These are phyloP conservation scores for Aspergillus affinis DNA, from an alignment of 495 filamentous ascomycete genomes.

Conservation along the genomic window DNA sequence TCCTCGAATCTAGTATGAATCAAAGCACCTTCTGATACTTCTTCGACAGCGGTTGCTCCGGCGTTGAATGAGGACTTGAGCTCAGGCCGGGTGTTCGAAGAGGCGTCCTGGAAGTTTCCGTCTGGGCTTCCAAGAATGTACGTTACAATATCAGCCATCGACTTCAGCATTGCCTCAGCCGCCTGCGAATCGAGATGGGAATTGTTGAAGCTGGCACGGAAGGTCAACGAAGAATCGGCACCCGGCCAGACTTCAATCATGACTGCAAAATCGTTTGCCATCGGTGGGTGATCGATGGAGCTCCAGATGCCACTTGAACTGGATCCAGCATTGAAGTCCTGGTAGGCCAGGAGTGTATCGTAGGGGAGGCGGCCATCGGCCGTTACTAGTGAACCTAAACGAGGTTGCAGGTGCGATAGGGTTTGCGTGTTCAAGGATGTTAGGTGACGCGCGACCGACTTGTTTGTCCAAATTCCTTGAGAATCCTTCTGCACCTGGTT, in stretches of 20 bases:
- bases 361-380: conserved; percentile 21
- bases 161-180: conserved; percentile 27
- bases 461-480: conserved; percentile 14
- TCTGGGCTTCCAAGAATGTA: conserved; percentile 26
- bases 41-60: conserved; percentile 5
- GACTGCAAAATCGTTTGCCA: conserved; percentile 27
- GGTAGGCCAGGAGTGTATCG: conserved; percentile 25
- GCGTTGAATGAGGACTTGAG: conserved; percentile 28
- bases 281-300: conserved; percentile 22
- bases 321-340: conserved; percentile 24
- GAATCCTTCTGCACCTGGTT: conserved; percentile 10
- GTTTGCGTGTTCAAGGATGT: conserved; percentile 21
- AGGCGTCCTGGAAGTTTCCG: conserved; percentile 16
- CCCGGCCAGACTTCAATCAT: conserved; percentile 29
- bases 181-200: conserved; percentile 19
- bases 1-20: conserved; percentile 32
- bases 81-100: conserved; percentile 7
- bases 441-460: conserved; percentile 20
- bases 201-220: conserved; percentile 28
- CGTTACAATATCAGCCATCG: conserved; percentile 25
- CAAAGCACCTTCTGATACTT: conserved; percentile 14
- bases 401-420: conserved; percentile 23
- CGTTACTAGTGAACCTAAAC: conserved; percentile 19
- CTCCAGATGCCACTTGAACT: conserved; percentile 19
- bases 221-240: conserved; percentile 18